Evolutionary conservation across 2,329 filamentous ascomycete genomes (phyloP).

Genomic region (Beauveria brongniartii): DNA sequence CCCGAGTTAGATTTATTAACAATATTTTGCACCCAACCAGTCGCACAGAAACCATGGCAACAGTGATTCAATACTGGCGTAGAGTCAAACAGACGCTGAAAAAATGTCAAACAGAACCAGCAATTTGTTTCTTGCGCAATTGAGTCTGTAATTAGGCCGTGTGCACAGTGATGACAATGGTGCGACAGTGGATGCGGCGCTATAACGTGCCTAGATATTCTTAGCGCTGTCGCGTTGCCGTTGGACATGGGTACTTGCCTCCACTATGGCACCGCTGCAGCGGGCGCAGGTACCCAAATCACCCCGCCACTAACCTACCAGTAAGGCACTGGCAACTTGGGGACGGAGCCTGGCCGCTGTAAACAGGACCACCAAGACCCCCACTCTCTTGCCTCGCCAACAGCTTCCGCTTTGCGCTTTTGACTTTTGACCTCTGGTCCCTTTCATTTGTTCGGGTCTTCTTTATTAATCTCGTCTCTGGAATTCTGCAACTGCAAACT

Average conservation of each 20-base stretch:
- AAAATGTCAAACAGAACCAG: no score
- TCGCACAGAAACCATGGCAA: no score
- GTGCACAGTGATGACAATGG: background rate
- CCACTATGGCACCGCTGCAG: background rate
- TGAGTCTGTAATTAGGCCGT: no score
- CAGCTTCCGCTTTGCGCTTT: background rate
- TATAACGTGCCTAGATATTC: background rate
- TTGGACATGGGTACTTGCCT: background rate
- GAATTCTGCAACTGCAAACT: background rate
- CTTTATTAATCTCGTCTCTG: background rate
- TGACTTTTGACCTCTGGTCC: background rate
- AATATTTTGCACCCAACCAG: no score
- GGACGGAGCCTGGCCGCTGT: background rate
- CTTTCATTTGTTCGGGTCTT: background rate
- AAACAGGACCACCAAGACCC: constrained; percentile 1
- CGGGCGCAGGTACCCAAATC: background rate
- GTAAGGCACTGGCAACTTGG: background rate
- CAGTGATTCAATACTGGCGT: no score
- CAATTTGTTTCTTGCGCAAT: no score
- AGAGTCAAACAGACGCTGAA: no score
- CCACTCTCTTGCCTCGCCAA: constrained; percentile 7
- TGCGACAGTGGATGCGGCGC: background rate
- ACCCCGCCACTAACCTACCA: background rate
- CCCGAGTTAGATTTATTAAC: no score
- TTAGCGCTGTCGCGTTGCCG: background rate